A percentile compares a stretch with the other conserved stretches of the same genome.
These are phyloP conservation scores for Chrysanthemum makinoi DNA, from an alignment of 129 eudicot genomes.

Conservation along the genomic window DNA sequence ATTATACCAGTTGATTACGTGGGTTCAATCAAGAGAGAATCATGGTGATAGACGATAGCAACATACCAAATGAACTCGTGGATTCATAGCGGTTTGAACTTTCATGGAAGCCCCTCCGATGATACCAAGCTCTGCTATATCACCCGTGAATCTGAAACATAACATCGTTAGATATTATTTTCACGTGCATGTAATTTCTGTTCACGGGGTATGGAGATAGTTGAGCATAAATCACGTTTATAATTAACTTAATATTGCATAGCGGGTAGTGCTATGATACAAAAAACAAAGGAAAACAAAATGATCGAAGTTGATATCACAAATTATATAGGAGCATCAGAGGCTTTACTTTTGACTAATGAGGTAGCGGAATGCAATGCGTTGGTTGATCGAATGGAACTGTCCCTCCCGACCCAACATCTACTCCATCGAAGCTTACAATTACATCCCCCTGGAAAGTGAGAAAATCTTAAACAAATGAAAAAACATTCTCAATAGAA, in stretches of 20 bases:
- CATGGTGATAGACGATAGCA: conserved; percentile 14
- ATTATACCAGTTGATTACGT: conserved; percentile 7
- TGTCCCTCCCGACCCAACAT: conserved; percentile 91
- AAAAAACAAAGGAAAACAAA: not conserved
- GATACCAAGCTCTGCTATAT: conserved; percentile 80
- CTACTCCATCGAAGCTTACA: conserved; percentile 80
- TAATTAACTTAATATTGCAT: conserved; percentile 17
- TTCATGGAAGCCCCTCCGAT: conserved; percentile 77
- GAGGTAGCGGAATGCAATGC: conserved; percentile 96
- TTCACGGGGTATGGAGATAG: not conserved
- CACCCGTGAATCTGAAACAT: conserved; percentile 80
- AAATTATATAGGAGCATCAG: conserved; percentile 7
- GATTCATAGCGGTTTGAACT: conserved; percentile 67
- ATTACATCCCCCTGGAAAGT: conserved; percentile 86
- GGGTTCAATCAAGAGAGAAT: conserved; percentile 10
- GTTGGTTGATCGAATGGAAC: conserved; percentile 87
- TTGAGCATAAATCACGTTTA: not conserved
- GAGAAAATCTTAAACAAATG: not conserved
- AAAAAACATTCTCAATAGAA: not conserved
- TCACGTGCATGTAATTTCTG: not conserved
- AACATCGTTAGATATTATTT: conserved; percentile 8
- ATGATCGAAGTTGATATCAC: not conserved
- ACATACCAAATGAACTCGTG: conserved; percentile 86
- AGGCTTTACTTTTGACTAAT: conserved; percentile 85
- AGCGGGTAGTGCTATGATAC: not conserved